These are phyloP conservation scores for Neospermospora avenae DNA, from an alignment of 2,329 filamentous ascomycete species.

Conservation along the genomic window DNA sequence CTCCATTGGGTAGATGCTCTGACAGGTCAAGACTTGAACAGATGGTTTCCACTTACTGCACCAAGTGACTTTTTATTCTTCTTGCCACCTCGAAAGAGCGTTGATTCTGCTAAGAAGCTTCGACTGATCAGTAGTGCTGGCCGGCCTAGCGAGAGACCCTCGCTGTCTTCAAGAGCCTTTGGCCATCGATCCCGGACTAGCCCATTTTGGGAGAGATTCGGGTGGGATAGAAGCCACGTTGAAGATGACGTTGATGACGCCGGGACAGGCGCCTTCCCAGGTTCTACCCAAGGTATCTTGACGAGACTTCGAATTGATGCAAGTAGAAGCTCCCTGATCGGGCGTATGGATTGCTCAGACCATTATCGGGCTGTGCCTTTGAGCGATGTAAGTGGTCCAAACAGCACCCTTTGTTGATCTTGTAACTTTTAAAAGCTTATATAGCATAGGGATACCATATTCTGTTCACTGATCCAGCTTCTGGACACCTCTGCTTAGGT, in stretches of 20 bases:
- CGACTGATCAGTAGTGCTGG: slow-evolving; percentile 60
- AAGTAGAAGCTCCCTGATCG: slow-evolving; percentile 12
- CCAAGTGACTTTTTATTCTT: slow-evolving; percentile 59
- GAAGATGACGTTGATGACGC: slow-evolving; percentile 12
- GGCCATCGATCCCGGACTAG: slow-evolving; percentile 23
- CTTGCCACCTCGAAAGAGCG: slow-evolving; percentile 48
- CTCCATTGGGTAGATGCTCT: slow-evolving; percentile 54
- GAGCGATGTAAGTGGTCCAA: slow-evolving; percentile 48
- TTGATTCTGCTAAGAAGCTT: slow-evolving; percentile 54
- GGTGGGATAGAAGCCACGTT: slow-evolving; percentile 12
- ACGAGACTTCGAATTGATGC: slow-evolving; percentile 20
- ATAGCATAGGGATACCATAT: slow-evolving; percentile 49
- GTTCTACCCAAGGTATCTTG: slow-evolving; percentile 13
- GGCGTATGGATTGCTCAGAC: slow-evolving; percentile 40
- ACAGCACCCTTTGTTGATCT: not conserved
- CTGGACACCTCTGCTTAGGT: slow-evolving; percentile 55
- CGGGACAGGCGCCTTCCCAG: not conserved
- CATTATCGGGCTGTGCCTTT: slow-evolving; percentile 63
- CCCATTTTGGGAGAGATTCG: slow-evolving; percentile 30
- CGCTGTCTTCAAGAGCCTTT: slow-evolving; percentile 29
- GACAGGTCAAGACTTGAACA: slow-evolving; percentile 46
- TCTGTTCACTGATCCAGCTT: slow-evolving; percentile 59
- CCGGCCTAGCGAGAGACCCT: slow-evolving; percentile 37
- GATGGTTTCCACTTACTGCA: slow-evolving; percentile 53
- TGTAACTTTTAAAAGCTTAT: not conserved